phyloP scores from a whole-genome alignment of 352 stramenopile genomes.

The Globisporangium yorkense region DNA sequence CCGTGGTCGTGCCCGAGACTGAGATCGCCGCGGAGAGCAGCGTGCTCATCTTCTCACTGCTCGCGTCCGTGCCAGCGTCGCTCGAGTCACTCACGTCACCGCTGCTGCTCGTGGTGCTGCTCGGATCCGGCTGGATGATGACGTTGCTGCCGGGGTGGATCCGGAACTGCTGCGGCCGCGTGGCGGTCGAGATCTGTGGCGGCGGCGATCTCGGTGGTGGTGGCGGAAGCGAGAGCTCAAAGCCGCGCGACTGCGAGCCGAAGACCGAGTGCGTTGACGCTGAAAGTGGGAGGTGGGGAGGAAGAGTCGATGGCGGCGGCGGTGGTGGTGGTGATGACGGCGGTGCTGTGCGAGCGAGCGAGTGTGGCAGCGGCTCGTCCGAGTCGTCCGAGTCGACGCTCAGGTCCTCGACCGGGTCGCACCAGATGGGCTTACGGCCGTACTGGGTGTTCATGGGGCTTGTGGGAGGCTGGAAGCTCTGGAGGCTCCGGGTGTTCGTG shows the following conservation, averaged over 20 bases:
- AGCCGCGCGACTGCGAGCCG: background rate
- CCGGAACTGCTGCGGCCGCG: constrained; percentile 9
- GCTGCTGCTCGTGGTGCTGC: constrained; percentile 15
- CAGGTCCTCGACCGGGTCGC: constrained; percentile 13
- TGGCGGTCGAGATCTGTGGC: background rate
- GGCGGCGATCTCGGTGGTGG: constrained; percentile 5
- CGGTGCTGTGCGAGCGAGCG: background rate
- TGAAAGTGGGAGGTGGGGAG: background rate
- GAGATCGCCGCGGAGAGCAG: constrained; percentile 7
- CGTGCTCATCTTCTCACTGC: constrained; percentile 5
- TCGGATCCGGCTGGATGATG: constrained; percentile 12
- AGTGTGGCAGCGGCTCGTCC: constrained; percentile 2
- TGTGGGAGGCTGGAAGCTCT: too few relatives aligned
- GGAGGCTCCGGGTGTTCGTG: too few relatives aligned
- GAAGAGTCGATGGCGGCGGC: background rate
- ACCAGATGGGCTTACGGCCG: constrained; percentile 15
- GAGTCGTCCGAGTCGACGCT: constrained; percentile 14
- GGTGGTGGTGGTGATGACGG: background rate
- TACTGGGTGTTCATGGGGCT: constrained; percentile 7
- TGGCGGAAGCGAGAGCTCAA: constrained; percentile 4
- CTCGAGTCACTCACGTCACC: constrained; percentile 28
- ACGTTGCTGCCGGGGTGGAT: constrained; percentile 12
- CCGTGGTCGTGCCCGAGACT: background rate
- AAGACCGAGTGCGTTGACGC: background rate
- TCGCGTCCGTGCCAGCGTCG: constrained; percentile 23